phyloP scores from a whole-genome alignment of 768 basidiomycete genomes.

The Psilocybe tampanensis region DNA sequence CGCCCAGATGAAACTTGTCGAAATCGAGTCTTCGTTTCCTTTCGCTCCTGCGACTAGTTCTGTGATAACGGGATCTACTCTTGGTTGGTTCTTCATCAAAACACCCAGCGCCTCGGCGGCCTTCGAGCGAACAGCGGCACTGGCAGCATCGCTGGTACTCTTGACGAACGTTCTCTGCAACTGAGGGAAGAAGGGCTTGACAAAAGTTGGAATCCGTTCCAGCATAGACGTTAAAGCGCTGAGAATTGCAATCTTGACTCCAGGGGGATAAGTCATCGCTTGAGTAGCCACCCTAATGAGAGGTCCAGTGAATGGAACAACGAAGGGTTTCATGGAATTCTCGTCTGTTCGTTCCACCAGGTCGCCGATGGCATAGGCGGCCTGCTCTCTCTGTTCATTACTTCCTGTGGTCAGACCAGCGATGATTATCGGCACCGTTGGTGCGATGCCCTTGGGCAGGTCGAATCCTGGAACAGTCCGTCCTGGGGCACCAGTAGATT shows the following conservation, averaged over 20 bases:
- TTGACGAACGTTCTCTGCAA: constrained; percentile 96
- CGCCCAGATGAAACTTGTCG: constrained; percentile 74
- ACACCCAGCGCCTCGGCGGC: constrained; percentile 86
- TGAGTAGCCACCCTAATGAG: constrained; percentile 94
- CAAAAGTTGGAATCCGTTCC: constrained; percentile 81
- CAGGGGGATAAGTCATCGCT: constrained; percentile 86
- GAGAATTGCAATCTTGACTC: constrained; percentile 91
- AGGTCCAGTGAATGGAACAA: constrained; percentile 93
- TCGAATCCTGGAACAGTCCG: constrained; percentile 84
- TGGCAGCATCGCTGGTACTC: constrained; percentile 79
- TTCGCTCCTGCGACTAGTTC: constrained; percentile 72
- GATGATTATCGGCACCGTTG: constrained; percentile 85
- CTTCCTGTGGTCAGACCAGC: constrained; percentile 93
- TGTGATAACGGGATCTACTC: constrained; percentile 93
- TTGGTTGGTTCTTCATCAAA: constrained; percentile 87
- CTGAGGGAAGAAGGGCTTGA: constrained; percentile 98
- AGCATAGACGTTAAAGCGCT: constrained; percentile 85
- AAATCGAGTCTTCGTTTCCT: constrained; percentile 67
- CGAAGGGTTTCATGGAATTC: constrained; percentile 88
- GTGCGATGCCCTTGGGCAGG: constrained; percentile 79
- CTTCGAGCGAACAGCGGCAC: constrained; percentile 74
- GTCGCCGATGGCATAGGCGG: constrained; percentile 95
- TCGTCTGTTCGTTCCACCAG: constrained; percentile 87
- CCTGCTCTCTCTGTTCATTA: constrained; percentile 94
- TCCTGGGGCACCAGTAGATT: constrained; percentile 80